Percentiles rank a stretch among this genome's conserved stretches.
Evolutionary conservation across 2,329 filamentous ascomycete genomes (phyloP).

Genomic region (Ophiostoma quercus): DNA sequence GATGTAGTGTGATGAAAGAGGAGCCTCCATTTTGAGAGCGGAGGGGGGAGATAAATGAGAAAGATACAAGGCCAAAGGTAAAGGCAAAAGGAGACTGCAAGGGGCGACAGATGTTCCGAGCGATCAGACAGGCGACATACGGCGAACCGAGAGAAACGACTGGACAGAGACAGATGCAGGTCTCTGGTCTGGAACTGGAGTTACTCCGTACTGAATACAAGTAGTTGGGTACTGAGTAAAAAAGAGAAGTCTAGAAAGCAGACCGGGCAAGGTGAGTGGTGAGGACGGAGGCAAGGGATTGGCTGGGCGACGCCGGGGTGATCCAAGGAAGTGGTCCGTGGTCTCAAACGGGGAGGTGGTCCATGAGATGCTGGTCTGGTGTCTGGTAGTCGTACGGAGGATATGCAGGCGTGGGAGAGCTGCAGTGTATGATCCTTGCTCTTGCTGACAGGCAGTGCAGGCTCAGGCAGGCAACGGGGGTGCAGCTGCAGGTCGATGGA

Average conservation of each 20-base stretch:
- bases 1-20: conserved; percentile 17
- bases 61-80: neutral
- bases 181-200: conserved; percentile 12
- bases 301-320: conserved; percentile 14
- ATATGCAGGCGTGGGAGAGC: neutral
- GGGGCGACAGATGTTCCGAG: conserved; percentile 5
- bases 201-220: neutral
- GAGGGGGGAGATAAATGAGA: conserved; percentile 1
- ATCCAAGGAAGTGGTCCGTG: conserved; percentile 11
- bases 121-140: neutral
- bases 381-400: neutral
- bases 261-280: neutral
- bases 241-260: neutral
- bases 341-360: conserved; percentile 11
- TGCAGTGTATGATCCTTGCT: neutral
- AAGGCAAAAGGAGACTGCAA: neutral
- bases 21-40: conserved; percentile 22
- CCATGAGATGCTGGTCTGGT: conserved; percentile 11
- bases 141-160: conserved; percentile 16
- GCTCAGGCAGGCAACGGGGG: neutral
- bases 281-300: conserved; percentile 9
- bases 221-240: neutral
- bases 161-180: neutral
- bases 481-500: conserved; percentile 8
- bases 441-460: conserved; percentile 2